Percentiles rank a stretch among this genome's conserved stretches.
Conservation (phyloP, 208 protist species). For the Leishmania guyanensis region DNA sequence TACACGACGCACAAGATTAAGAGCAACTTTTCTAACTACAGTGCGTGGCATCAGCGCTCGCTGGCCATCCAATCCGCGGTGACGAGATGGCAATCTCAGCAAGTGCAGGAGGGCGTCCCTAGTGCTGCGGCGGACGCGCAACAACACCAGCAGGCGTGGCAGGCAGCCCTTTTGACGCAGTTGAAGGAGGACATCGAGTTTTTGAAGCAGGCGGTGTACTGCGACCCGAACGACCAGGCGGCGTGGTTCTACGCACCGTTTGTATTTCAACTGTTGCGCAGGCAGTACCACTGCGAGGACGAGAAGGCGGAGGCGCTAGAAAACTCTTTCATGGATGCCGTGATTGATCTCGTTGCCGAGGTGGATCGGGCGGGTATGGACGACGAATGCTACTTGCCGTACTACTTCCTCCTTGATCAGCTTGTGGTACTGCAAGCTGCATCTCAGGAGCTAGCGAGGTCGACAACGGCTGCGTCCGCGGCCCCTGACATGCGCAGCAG, state of each 20-base stretch:
- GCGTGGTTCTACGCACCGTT: constrained; percentile 88
- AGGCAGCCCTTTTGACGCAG: constrained; percentile 11
- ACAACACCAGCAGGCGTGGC: not conserved
- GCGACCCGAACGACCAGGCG: constrained; percentile 87
- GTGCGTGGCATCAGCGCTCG: constrained; percentile 95
- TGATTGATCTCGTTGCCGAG: constrained; percentile 58
- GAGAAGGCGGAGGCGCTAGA: constrained; percentile 26
- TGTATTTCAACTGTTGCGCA: constrained; percentile 35
- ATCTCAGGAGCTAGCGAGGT: not conserved
- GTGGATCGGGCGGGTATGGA: constrained; percentile 38
- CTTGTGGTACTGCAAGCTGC: constrained; percentile 24
- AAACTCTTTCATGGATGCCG: constrained; percentile 39
- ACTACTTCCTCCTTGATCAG: constrained; percentile 55
- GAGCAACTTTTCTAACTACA: constrained; percentile 98
- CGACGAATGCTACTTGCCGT: constrained; percentile 54
- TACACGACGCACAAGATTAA: constrained; percentile 90
- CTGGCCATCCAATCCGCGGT: constrained; percentile 51
- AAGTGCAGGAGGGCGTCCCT: not conserved
- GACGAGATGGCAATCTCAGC: constrained; percentile 17
- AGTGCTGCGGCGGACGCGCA: not conserved
- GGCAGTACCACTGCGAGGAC: not conserved
- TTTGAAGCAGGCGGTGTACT: constrained; percentile 80
- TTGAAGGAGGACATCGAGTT: constrained; percentile 62
- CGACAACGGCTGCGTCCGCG: not conserved
- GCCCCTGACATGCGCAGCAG: constrained; percentile 6